phyloP scores from a whole-genome alignment of 345 rosid genomes.

The Syzygium jambos region DNA sequence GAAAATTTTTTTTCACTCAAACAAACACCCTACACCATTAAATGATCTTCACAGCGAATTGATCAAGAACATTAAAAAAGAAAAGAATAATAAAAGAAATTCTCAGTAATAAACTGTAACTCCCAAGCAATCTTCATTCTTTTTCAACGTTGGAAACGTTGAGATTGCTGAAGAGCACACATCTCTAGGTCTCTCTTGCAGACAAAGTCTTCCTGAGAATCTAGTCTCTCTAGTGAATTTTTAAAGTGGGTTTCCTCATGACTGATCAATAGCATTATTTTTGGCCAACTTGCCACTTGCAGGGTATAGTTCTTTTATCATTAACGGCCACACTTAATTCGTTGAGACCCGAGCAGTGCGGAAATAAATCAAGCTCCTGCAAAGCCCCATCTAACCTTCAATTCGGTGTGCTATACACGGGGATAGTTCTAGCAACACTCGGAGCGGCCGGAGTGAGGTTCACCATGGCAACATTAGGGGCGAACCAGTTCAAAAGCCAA shows the following conservation, averaged over 20 bases:
- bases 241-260: neutral
- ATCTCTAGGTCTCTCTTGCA: neutral
- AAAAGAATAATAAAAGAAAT: neutral
- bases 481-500: constrained; percentile 5
- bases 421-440: constrained; percentile 4
- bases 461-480: constrained; percentile 8
- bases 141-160: neutral
- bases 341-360: constrained; percentile 7
- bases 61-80: neutral
- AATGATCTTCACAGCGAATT: neutral
- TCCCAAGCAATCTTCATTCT: neutral
- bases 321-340: constrained; percentile 7
- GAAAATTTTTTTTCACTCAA: neutral
- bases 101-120: neutral
- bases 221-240: neutral
- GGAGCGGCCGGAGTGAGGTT: constrained; percentile 8
- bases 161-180: neutral
- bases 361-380: neutral
- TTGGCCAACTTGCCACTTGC: neutral
- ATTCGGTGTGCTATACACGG: constrained; percentile 5
- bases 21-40: neutral
- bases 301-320: constrained; percentile 9
- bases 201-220: neutral
- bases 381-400: constrained; percentile 4
- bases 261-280: neutral